Conservation (phyloP, 768 basidiomycete genomes). For the Lactarius trivialis region DNA sequence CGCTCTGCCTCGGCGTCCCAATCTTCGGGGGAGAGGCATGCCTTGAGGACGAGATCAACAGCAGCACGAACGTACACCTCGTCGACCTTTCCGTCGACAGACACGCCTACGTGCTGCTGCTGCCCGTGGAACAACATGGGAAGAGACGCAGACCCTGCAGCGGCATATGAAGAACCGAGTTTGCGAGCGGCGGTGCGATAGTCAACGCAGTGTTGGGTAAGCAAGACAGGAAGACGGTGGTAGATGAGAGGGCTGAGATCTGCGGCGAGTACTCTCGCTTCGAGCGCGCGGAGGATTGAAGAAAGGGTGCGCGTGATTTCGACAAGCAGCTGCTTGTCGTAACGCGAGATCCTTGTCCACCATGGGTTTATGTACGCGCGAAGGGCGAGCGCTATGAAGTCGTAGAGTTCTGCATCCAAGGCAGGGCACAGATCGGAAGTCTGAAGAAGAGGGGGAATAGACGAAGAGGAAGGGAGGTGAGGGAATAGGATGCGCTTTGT, state of each 20-base stretch:
- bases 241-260: constrained; percentile 60
- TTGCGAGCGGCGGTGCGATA: constrained; percentile 64
- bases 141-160: constrained; percentile 54
- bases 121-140: constrained; percentile 69
- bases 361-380: constrained; percentile 76
- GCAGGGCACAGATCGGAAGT: constrained; percentile 41
- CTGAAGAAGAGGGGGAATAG: constrained; percentile 49
- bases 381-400: constrained; percentile 72
- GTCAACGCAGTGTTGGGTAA: constrained; percentile 74
- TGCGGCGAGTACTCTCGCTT: constrained; percentile 45
- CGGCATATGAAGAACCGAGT: constrained; percentile 61
- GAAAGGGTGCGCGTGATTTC: constrained; percentile 56
- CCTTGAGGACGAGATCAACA: constrained; percentile 67
- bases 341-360: constrained; percentile 80
- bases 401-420: constrained; percentile 65
- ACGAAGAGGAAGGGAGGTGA: constrained; percentile 35
- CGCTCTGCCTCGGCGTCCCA: constrained; percentile 73
- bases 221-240: constrained; percentile 52
- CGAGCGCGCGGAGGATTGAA: constrained; percentile 52
- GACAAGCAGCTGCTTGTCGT: constrained; percentile 77
- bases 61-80: constrained; percentile 74
- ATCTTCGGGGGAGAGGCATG: constrained; percentile 71
- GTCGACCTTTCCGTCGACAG: constrained; percentile 57
- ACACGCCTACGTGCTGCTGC: constrained; percentile 80
- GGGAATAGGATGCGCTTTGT: constrained; percentile 58